Base-by-base conservation (phyloP, 495 filamentous ascomycete genomes). In the Lindgomyces ingoldianus region DNA sequence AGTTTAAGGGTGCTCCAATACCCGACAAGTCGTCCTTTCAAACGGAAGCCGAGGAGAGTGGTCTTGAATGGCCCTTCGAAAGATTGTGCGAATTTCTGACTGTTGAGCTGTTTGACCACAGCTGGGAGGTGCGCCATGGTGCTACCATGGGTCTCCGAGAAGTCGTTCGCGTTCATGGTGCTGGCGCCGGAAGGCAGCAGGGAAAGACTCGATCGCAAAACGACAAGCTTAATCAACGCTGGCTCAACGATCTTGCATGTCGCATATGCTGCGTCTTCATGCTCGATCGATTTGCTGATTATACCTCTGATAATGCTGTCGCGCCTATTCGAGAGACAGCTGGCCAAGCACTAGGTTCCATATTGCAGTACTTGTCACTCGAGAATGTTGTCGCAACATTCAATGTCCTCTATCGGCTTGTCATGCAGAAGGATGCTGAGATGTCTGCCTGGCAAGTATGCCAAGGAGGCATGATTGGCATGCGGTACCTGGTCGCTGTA, bases 111-210 rank as follows among this genome's bases (percentile, higher is more conserved):
- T 96, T 98, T 67, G 93, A 98, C 78, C 81, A 87, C 2, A 86
- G 91, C 68, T 98, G 94, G 94, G 94, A 98, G 76, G 90, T 92
- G 33, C 87, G 94, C n/a, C 94, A 98, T 77, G 94, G 94, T 62
- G 93, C 94, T 46, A 92, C 94, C 21, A 93, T 98, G 88, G 95
- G 91, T 30, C 78, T 98, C 27, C 85, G 95, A 69, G 95, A 98
- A 75, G 85, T 98, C 33, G 81, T 96, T 62, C 86, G 94, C 50
- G 91, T 96, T 16, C 94, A 98, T 72, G 94, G 94, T 29, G 84
- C 82, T 25, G 95, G 94, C 42, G 93, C 94, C n/a, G 94, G 95
- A 42, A 86, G 94, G 26, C 71, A 85, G 48, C 81, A 80, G 44
- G 90, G 86, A 53, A 91, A 88, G 73, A 79, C 80, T 30, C 82